Evolutionary conservation across 2,329 filamentous ascomycete genomes (phyloP).

Genomic region (Metarhizium robertsii): DNA sequence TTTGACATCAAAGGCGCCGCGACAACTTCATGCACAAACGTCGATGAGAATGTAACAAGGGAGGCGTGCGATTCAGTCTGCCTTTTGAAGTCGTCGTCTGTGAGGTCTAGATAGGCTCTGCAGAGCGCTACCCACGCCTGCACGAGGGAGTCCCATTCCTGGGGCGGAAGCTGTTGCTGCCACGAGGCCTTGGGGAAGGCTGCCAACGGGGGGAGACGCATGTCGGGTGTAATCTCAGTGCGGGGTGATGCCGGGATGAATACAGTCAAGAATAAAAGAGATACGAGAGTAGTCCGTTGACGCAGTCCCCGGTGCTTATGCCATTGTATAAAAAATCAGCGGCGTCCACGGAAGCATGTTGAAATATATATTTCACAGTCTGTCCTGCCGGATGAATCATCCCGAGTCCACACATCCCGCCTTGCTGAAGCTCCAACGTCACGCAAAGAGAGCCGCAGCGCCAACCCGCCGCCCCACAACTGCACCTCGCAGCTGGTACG

Average conservation of each 20-base stretch:
- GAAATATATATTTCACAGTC: not conserved
- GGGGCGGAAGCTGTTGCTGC: constrained; percentile 53
- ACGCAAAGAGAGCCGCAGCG: not conserved
- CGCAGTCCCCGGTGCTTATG: not conserved
- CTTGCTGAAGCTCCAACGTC: not conserved
- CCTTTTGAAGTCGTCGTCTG: constrained; percentile 44
- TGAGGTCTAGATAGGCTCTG: constrained; percentile 52
- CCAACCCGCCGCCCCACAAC: not conserved
- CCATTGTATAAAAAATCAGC: not conserved
- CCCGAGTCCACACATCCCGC: not conserved
- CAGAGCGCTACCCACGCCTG: constrained; percentile 66
- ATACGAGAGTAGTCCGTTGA: not conserved
- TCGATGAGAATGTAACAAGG: constrained; percentile 27
- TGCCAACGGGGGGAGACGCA: constrained; percentile 53
- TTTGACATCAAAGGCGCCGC: constrained; percentile 13
- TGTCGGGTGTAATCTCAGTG: not conserved
- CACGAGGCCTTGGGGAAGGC: constrained; percentile 64
- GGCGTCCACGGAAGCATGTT: too few relatives aligned
- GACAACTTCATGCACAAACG: constrained; percentile 52
- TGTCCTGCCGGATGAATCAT: not conserved
- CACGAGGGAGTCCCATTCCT: constrained; percentile 71
- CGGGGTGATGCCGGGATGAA: not conserved
- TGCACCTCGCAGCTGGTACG: not conserved
- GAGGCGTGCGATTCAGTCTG: constrained; percentile 47
- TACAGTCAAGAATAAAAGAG: too few relatives aligned